Evolutionary conservation across 768 basidiomycete species (phyloP).

Genomic region (Naganishia onofrii): DNA sequence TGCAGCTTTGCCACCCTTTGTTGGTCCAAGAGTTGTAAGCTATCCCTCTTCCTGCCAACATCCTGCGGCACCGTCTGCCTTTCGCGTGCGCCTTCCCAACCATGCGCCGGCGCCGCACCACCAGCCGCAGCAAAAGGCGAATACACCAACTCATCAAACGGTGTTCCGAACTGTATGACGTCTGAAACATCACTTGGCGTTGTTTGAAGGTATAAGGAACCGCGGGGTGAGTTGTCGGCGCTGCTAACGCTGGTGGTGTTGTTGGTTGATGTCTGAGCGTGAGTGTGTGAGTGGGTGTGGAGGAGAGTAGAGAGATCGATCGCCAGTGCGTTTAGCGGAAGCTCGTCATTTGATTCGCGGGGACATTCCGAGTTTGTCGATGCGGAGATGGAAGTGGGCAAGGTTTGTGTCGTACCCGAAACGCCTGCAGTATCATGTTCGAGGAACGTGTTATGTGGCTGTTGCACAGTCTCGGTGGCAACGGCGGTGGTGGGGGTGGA

Average conservation of each 20-base stretch:
- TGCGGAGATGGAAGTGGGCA: background rate
- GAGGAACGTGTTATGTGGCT: background rate
- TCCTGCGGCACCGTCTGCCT: constrained; percentile 4
- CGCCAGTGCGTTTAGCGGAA: background rate
- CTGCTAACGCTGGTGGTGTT: too few species aligned
- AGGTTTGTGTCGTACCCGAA: background rate
- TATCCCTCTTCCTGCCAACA: background rate
- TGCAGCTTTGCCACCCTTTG: too few species aligned
- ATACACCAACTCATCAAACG: background rate
- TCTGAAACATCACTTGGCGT: constrained; percentile 19
- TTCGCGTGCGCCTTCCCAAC: too few species aligned
- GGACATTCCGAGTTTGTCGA: background rate
- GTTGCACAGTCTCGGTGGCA: background rate
- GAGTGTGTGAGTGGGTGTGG: too few species aligned
- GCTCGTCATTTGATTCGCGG: background rate
- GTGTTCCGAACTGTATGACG: background rate
- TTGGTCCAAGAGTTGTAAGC: background rate
- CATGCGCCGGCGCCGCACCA: too few species aligned
- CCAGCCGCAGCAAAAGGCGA: background rate
- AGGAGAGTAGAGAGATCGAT: constrained; percentile 17
- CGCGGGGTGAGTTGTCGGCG: background rate
- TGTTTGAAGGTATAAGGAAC: background rate
- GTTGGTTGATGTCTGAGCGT: too few species aligned
- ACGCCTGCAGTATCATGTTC: background rate
- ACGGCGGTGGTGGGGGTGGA: background rate